A percentile compares a stretch with the other conserved stretches of the same genome.
Evolutionary conservation across 768 basidiomycete species (phyloP).

Genomic region (Boletus sp.): DNA sequence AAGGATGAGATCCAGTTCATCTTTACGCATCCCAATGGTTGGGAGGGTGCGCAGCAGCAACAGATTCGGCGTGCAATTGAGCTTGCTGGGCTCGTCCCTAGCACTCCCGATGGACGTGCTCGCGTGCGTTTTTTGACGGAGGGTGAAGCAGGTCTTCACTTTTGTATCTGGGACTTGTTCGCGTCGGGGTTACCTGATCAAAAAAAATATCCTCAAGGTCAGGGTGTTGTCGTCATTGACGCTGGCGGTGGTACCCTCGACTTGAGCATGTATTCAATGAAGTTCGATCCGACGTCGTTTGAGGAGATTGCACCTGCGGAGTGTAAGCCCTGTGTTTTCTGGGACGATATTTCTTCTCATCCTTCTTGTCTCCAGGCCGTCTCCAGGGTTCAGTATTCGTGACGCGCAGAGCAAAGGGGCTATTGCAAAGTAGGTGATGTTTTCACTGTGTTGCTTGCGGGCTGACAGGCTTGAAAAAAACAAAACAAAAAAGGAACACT

Average conservation of each 20-base stretch:
- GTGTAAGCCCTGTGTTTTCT: conserved; percentile 17
- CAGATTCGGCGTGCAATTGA: conserved; percentile 51
- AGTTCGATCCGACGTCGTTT: conserved; percentile 30
- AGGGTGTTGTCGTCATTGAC: conserved; percentile 44
- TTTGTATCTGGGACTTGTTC: conserved; percentile 41
- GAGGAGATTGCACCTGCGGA: conserved; percentile 34
- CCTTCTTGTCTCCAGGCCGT: conserved; percentile 20
- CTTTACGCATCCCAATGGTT: conserved; percentile 59
- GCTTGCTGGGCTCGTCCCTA: conserved; percentile 45
- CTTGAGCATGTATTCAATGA: conserved; percentile 41
- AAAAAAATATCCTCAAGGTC: conserved; percentile 13
- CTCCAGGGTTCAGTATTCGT: conserved; percentile 39
- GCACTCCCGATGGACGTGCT: conserved; percentile 33
- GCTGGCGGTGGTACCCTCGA: conserved; percentile 44
- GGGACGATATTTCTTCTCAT: neutral
- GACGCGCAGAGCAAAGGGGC: conserved; percentile 26
- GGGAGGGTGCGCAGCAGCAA: conserved; percentile 55
- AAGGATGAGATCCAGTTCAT: conserved; percentile 44
- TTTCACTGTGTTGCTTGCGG: neutral
- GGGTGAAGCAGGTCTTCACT: conserved; percentile 59
- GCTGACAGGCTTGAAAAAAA: neutral
- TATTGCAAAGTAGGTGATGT: conserved; percentile 30
- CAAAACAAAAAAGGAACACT: conserved; percentile 25
- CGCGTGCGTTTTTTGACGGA: conserved; percentile 55
- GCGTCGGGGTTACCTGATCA: conserved; percentile 10